Conservation (phyloP, 768 basidiomycete genomes). For the Lactifluus pinguis region DNA sequence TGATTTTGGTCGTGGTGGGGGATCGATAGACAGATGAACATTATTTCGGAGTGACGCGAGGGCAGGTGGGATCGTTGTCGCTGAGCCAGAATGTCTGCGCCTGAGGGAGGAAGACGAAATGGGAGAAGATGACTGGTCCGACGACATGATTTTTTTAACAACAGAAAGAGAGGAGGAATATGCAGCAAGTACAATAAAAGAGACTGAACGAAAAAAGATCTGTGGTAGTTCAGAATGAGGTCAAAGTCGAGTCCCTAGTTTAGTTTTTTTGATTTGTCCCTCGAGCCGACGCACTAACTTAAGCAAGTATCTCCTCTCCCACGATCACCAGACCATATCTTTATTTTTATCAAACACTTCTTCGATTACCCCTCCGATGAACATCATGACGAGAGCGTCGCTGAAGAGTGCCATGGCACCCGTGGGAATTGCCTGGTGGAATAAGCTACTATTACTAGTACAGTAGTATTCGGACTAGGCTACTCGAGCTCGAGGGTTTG, state of each 20-base stretch:
- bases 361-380: no score
- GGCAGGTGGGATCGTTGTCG: conserved; percentile 28
- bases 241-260: background rate
- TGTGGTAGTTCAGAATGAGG: background rate
- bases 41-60: conserved; percentile 20
- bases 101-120: conserved; percentile 23
- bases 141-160: background rate
- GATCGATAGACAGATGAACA: conserved; percentile 28
- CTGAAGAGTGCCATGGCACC: no score
- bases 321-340: background rate
- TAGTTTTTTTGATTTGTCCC: no score
- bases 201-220: background rate
- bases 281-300: no score
- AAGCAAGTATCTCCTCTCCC: background rate
- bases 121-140: conserved; percentile 6
- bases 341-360: no score
- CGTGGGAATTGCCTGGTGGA: no score
- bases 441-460: no score
- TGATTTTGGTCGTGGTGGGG: conserved; percentile 65
- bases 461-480: no score
- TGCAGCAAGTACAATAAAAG: background rate
- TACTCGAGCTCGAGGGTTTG: no score
- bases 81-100: conserved; percentile 57
- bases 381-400: no score
- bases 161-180: background rate